A percentile compares a stretch with the other conserved stretches of the same genome.
phyloP scores from a whole-genome alignment of 2,329 filamentous ascomycete genomes.

The Xylaria hypoxylon region DNA sequence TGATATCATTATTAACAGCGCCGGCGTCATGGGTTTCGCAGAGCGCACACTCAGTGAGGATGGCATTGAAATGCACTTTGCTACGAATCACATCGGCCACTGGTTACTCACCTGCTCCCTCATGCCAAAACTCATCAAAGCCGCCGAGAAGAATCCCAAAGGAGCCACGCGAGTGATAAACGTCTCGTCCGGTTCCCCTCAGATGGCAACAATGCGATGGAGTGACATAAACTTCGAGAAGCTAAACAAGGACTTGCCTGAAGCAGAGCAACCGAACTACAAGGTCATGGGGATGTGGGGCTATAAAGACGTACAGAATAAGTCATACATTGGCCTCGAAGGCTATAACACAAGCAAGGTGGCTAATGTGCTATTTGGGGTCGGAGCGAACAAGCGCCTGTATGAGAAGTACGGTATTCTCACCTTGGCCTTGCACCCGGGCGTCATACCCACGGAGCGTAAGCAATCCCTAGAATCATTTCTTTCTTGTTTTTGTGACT shows the following conservation, averaged over 20 bases:
- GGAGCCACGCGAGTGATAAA: conserved; percentile 55
- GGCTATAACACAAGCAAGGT: conserved; percentile 54
- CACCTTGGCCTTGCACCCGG: conserved; percentile 50
- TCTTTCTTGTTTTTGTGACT: no score
- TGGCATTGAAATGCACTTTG: conserved; percentile 59
- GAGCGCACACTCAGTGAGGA: conserved; percentile 53
- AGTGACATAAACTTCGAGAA: conserved; percentile 53
- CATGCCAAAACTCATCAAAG: conserved; percentile 56
- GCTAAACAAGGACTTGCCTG: conserved; percentile 50
- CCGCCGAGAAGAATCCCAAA: conserved; percentile 43
- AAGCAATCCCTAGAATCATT: no score
- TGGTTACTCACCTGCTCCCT: conserved; percentile 61
- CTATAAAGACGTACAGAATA: conserved; percentile 41
- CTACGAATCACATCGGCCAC: conserved; percentile 59
- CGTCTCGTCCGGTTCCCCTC: conserved; percentile 52
- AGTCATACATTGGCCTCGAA: conserved; percentile 49
- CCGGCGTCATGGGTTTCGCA: conserved; percentile 55
- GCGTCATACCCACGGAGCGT: conserved; percentile 51
- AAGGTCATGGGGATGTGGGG: conserved; percentile 43
- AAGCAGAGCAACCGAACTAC: conserved; percentile 49
- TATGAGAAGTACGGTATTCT: conserved; percentile 52
- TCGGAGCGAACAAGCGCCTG: conserved; percentile 46
- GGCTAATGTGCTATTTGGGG: conserved; percentile 52
- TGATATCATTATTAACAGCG: conserved; percentile 60
- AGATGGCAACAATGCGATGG: conserved; percentile 49